These are phyloP conservation scores for Blastomyces gilchristii DNA, from an alignment of 2,329 filamentous ascomycete genomes.

Conservation along the genomic window DNA sequence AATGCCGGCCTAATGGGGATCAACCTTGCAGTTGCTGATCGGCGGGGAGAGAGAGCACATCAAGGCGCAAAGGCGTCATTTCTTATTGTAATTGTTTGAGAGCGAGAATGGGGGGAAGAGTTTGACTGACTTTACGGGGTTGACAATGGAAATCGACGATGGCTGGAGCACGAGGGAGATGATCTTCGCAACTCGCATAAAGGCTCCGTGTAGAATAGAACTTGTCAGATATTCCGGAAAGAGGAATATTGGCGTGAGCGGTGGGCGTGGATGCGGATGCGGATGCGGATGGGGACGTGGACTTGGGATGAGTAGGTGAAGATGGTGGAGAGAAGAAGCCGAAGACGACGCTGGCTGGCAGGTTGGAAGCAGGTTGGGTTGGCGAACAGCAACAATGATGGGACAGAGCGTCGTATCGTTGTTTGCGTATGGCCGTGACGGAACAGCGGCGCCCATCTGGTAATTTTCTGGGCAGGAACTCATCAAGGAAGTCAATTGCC, in stretches of 20 bases:
- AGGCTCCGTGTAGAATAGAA: neutral
- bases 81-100: neutral
- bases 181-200: neutral
- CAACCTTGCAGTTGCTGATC: conserved; percentile 4
- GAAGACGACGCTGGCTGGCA: neutral
- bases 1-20: neutral
- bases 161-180: neutral
- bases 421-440: neutral
- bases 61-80: neutral
- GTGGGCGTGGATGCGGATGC: neutral
- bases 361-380: neutral
- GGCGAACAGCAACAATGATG: neutral
- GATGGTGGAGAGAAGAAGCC: neutral
- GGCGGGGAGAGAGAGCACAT: neutral
- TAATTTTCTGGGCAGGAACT: neutral
- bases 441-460: neutral
- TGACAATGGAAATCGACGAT: conserved; percentile 2
- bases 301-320: neutral
- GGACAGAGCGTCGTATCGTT: too few relatives aligned
- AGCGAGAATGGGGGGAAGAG: neutral
- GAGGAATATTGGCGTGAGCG: neutral
- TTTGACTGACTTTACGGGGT: neutral
- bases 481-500: too few relatives aligned
- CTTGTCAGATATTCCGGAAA: neutral
- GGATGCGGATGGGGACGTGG: neutral